Evolutionary conservation across 202 grass and related monocot species (phyloP).

Genomic region (Tripidium arundinaceum): DNA sequence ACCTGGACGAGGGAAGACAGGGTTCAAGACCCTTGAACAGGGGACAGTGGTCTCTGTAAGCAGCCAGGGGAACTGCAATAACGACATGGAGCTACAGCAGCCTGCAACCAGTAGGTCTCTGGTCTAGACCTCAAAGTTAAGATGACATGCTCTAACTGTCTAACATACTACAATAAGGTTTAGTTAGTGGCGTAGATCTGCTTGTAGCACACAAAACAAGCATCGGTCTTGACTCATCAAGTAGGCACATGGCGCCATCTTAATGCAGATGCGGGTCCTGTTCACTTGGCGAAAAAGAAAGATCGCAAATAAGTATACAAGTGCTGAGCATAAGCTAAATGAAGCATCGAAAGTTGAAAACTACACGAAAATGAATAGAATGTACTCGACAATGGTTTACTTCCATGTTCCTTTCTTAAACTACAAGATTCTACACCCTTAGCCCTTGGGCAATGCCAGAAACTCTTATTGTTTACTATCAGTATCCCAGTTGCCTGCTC

Average conservation of each 20-base stretch:
- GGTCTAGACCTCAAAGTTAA: not conserved
- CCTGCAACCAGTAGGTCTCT: too few species aligned
- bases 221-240: slow-evolving; percentile 1
- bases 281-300: not conserved
- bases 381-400: not conserved
- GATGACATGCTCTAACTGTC: not conserved
- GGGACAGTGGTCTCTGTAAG: slow-evolving; percentile 35
- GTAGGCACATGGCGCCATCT: not conserved
- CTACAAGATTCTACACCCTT: not conserved
- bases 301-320: too few species aligned
- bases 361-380: not conserved
- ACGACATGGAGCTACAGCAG: too few species aligned
- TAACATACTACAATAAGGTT: not conserved
- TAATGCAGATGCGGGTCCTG: not conserved
- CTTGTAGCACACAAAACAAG: not conserved
- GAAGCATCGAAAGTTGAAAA: not conserved
- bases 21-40: slow-evolving; percentile 24
- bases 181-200: not conserved
- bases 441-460: not conserved
- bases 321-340: not conserved
- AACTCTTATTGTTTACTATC: slow-evolving; percentile 11
- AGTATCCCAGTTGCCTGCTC: not conserved
- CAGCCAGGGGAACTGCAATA: slow-evolving; percentile 23
- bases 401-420: slow-evolving; percentile 2
- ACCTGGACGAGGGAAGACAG: slow-evolving; percentile 26